Percentiles rank a stretch among this genome's conserved stretches.
These are phyloP conservation scores for Magnolia kwangsiensis DNA, from an alignment of 164 flowering plant species.

Conservation along the genomic window DNA sequence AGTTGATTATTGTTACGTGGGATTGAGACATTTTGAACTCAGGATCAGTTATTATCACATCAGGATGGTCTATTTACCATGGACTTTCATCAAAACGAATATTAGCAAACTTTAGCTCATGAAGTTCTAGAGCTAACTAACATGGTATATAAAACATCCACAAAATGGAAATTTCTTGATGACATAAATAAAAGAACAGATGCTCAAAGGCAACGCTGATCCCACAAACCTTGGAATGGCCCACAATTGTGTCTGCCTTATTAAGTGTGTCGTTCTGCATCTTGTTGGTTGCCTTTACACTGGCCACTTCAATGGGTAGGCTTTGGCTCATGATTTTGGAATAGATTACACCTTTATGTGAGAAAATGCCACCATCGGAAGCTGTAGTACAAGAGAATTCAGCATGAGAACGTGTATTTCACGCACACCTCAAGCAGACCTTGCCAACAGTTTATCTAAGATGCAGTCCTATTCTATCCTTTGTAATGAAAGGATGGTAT, in stretches of 20 bases:
- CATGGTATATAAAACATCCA: not conserved
- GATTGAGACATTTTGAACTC: not conserved
- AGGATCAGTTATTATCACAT: no score
- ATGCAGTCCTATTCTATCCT: no score
- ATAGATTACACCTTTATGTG: constrained; percentile 17
- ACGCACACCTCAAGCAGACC: not conserved
- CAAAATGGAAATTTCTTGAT: not conserved
- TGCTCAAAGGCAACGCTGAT: not conserved
- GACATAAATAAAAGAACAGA: no score
- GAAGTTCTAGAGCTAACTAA: not conserved
- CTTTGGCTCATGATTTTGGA: constrained; percentile 30
- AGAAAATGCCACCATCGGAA: constrained; percentile 3
- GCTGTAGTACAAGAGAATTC: constrained; percentile 10
- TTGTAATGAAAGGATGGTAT: no score
- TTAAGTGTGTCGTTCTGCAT: constrained; percentile 34
- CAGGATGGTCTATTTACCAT: not conserved
- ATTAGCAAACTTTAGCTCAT: not conserved
- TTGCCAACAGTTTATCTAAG: no score
- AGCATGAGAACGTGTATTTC: not conserved
- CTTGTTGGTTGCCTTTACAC: constrained; percentile 20
- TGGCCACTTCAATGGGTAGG: constrained; percentile 27
- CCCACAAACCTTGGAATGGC: constrained; percentile 38
- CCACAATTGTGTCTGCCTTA: constrained; percentile 26
- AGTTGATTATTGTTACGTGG: not conserved
- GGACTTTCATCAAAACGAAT: not conserved